Evolutionary conservation across 1,139 yeast genomes (phyloP).

Genomic region (Yamadazyma triangularis): DNA sequence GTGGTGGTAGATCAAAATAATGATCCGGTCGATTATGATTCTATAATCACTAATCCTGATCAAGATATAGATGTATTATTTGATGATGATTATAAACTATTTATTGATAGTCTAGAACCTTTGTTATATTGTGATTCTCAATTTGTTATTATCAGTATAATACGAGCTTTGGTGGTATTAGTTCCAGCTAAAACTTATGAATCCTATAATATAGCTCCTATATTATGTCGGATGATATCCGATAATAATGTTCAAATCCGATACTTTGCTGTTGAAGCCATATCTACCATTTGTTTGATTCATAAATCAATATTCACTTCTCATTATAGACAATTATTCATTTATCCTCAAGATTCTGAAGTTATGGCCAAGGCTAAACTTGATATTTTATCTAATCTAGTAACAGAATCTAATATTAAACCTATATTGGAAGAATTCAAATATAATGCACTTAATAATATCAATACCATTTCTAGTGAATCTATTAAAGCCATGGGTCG

Average conservation of each 20-base stretch:
- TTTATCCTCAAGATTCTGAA: constrained; percentile 54
- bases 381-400: constrained; percentile 56
- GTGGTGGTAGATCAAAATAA: constrained; percentile 20
- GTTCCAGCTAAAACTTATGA: constrained; percentile 49
- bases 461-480: constrained; percentile 38
- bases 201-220: constrained; percentile 44
- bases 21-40: no score
- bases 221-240: constrained; percentile 42
- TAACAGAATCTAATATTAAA: constrained; percentile 48
- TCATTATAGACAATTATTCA: constrained; percentile 48
- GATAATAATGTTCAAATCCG: constrained; percentile 29
- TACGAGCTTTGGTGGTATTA: constrained; percentile 51
- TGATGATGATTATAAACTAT: constrained; percentile 55
- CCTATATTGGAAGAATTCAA: constrained; percentile 63
- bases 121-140: constrained; percentile 51
- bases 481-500: constrained; percentile 57
- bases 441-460: constrained; percentile 49
- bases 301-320: constrained; percentile 46
- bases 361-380: constrained; percentile 53
- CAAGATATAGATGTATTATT: constrained; percentile 33
- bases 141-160: constrained; percentile 59
- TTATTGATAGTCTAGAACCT: constrained; percentile 42
- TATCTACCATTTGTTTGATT: constrained; percentile 28
- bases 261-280: constrained; percentile 38
- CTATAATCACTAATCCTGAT: constrained; percentile 36